phyloP scores from a whole-genome alignment of 495 filamentous ascomycete species.

The Aspergillus biplanus region DNA sequence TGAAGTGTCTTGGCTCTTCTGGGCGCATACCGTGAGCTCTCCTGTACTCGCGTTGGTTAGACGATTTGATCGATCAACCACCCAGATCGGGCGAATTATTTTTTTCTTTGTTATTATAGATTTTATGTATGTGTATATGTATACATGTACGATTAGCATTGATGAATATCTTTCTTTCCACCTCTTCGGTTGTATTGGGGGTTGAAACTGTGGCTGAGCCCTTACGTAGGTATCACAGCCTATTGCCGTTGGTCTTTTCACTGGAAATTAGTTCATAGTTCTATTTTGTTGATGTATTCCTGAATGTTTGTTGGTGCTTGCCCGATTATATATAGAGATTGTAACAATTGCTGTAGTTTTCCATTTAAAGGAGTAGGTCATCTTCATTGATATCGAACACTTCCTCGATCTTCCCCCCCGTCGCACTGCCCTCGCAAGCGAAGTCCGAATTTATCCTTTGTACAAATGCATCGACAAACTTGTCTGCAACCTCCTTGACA shows the following conservation, averaged over 20 bases:
- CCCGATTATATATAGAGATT: too few relatives aligned
- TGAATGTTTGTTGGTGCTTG: too few relatives aligned
- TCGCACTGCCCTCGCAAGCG: slow-evolving; percentile 32
- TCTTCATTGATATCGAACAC: slow-evolving; percentile 43
- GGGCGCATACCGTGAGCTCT: background rate
- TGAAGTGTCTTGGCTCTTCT: background rate
- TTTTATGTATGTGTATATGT: slow-evolving; percentile 1
- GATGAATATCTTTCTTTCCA: background rate
- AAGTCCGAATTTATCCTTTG: slow-evolving; percentile 45
- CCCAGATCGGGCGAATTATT: background rate
- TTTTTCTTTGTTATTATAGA: slow-evolving; percentile 9
- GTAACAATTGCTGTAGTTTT: too few relatives aligned
- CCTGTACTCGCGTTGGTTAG: background rate
- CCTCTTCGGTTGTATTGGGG: background rate
- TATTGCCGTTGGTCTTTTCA: background rate
- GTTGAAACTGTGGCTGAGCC: background rate
- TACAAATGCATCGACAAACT: slow-evolving; percentile 48
- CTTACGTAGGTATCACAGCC: background rate
- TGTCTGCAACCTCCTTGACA: slow-evolving; percentile 38
- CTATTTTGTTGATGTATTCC: too few relatives aligned
- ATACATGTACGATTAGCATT: slow-evolving; percentile 3
- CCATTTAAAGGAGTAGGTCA: slow-evolving; percentile 31
- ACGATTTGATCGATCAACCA: background rate
- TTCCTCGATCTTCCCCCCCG: slow-evolving; percentile 45
- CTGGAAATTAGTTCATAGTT: too few relatives aligned